A percentile compares a stretch with the other conserved stretches of the same genome.
Conservation (phyloP, 495 filamentous ascomycete genomes). For the Physcia stellaris region DNA sequence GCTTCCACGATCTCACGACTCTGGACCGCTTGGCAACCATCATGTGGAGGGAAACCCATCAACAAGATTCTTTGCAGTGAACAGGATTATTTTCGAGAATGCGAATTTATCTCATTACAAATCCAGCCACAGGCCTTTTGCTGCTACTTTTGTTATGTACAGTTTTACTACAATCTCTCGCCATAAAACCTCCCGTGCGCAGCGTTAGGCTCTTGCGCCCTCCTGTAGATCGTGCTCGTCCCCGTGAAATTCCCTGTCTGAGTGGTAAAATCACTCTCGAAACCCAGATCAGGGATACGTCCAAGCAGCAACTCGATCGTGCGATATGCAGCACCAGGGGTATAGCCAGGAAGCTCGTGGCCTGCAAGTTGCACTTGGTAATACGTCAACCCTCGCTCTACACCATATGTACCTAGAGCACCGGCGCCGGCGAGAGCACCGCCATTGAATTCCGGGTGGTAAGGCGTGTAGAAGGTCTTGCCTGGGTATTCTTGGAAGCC, state of each 20-base stretch:
- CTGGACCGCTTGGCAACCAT: too few relatives aligned
- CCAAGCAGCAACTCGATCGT: conserved; percentile 44
- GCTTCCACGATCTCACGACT: too few relatives aligned
- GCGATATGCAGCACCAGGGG: conserved; percentile 36
- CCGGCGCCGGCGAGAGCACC: conserved; percentile 26
- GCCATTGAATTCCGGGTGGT: conserved; percentile 23
- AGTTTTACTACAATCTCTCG: too few relatives aligned
- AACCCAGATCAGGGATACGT: conserved; percentile 20
- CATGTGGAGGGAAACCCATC: too few relatives aligned
- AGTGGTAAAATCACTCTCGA: conserved; percentile 10
- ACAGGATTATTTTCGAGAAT: too few relatives aligned
- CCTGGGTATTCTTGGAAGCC: conserved; percentile 37
- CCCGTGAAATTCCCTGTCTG: conserved; percentile 8
- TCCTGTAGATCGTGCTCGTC: not conserved
- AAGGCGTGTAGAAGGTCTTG: conserved; percentile 33
- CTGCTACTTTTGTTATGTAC: too few relatives aligned
- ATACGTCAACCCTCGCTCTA: conserved; percentile 46
- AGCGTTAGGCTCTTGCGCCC: too few relatives aligned
- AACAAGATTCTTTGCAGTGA: too few relatives aligned
- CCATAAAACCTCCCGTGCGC: too few relatives aligned
- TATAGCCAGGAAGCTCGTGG: conserved; percentile 31
- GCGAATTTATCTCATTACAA: too few relatives aligned
- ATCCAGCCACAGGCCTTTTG: too few relatives aligned
- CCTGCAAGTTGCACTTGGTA: conserved; percentile 8
- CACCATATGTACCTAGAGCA: conserved; percentile 32